Conservation (phyloP, 345 rosid species). For the Brassica cretica region DNA sequence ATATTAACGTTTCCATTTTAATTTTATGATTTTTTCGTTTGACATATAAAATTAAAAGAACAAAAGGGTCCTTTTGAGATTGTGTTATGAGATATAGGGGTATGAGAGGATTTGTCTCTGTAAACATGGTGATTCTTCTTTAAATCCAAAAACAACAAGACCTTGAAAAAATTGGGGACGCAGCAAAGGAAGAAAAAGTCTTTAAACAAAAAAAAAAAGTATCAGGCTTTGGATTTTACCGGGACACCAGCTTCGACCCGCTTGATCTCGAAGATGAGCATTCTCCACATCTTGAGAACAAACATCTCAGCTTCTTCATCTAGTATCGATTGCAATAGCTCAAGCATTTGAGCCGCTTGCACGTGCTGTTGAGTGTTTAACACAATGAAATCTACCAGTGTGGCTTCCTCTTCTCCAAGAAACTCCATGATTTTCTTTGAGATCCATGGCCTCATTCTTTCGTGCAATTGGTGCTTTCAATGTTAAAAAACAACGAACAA, state of each 20-base stretch:
- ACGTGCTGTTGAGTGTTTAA: constrained; percentile 80
- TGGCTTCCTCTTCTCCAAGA: constrained; percentile 90
- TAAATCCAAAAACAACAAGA: constrained; percentile 23
- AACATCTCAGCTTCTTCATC: constrained; percentile 99
- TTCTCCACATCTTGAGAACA: constrained; percentile 99
- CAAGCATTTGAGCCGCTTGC: constrained; percentile 90
- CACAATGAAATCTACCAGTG: constrained; percentile 86
- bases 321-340: constrained; percentile 75
- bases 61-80: no score
- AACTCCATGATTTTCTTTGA: constrained; percentile 95
- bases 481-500: neutral
- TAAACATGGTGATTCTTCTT: constrained; percentile 19
- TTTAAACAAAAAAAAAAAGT: neutral
- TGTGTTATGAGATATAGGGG: no score
- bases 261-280: constrained; percentile 96
- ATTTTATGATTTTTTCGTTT: no score
- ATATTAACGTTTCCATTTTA: no score
- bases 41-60: no score
- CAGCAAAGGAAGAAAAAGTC: constrained; percentile 11
- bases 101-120: no score
- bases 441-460: constrained; percentile 98
- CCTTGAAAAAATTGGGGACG: neutral
- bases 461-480: constrained; percentile 72
- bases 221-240: constrained; percentile 58
- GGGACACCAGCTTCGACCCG: constrained; percentile 80